A percentile compares a stretch with the other conserved stretches of the same genome.
These are phyloP conservation scores for Carex sylvatica DNA, from an alignment of 202 grass and related monocot species.

Conservation along the genomic window DNA sequence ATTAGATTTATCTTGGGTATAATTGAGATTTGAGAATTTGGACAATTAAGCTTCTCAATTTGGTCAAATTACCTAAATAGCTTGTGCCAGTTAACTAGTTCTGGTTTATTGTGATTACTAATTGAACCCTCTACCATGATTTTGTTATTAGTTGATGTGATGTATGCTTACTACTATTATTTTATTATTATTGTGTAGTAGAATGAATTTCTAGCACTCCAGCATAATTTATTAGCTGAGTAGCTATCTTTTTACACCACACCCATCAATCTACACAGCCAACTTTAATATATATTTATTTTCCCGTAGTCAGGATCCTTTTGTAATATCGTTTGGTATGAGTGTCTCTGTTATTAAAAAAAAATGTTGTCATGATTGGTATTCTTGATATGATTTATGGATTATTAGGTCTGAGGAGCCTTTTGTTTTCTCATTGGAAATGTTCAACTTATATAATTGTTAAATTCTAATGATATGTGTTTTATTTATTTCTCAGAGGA, in stretches of 20 bases:
- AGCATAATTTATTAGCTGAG: not conserved
- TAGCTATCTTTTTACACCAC: not conserved
- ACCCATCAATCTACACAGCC: not conserved
- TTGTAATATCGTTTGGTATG: not conserved
- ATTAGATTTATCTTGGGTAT: not conserved
- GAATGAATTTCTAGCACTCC: not conserved
- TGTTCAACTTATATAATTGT: not conserved
- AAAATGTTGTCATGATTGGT: not conserved
- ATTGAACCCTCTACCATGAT: not conserved
- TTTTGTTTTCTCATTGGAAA: not conserved
- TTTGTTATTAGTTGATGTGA: not conserved
- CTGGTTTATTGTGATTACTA: not conserved
- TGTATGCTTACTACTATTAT: not conserved
- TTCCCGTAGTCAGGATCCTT: not conserved
- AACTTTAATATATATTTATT: not conserved
- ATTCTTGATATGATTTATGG: not conserved
- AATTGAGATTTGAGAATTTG: not conserved
- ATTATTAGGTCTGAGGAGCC: not conserved
- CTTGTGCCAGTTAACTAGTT: not conserved
- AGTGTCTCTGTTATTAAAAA: not conserved
- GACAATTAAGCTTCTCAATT: not conserved
- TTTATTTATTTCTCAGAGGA: conserved; percentile 50
- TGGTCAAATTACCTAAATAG: conserved; percentile 1
- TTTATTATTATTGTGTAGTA: not conserved
- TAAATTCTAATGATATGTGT: conserved; percentile 10